Evolutionary conservation across 371 early-diverging fungal genomes (phyloP).

Genomic region (Capniomyces stellatus): DNA sequence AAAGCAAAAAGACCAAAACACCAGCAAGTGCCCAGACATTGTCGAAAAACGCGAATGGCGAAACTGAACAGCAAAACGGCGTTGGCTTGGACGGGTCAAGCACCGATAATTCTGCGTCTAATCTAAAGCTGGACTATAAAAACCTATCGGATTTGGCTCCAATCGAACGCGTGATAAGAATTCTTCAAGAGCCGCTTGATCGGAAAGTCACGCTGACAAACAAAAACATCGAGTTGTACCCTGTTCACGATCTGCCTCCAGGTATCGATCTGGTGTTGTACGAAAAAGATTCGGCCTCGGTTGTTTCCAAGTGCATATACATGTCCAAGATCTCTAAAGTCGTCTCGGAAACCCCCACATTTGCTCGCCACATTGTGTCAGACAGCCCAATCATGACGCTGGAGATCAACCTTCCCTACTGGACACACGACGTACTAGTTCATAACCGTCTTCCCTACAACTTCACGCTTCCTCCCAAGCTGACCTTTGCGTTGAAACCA

Average conservation of each 20-base stretch:
- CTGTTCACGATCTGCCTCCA: constrained; percentile 16
- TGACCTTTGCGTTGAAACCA: constrained; percentile 66
- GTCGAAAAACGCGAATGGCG: background rate
- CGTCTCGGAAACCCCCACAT: background rate
- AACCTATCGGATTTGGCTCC: background rate
- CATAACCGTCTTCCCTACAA: constrained; percentile 39
- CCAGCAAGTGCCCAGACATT: background rate
- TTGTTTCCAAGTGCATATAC: constrained; percentile 16
- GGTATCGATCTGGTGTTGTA: constrained; percentile 11
- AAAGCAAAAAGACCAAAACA: background rate
- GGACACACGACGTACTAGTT: constrained; percentile 43
- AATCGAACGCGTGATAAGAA: background rate
- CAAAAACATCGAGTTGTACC: constrained; percentile 13
- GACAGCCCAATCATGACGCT: constrained; percentile 22
- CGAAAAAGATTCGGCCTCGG: constrained; percentile 12
- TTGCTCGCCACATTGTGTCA: constrained; percentile 7
- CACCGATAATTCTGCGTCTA: background rate
- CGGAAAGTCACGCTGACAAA: background rate
- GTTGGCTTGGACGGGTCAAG: background rate
- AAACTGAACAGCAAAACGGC: background rate
- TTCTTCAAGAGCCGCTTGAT: background rate
- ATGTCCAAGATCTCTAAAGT: background rate
- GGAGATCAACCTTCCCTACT: constrained; percentile 29
- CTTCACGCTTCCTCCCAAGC: constrained; percentile 52
- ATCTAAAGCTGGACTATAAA: background rate